Conservation (phyloP, 805 yeast species). For the Suhomyces faveliae region DNA sequence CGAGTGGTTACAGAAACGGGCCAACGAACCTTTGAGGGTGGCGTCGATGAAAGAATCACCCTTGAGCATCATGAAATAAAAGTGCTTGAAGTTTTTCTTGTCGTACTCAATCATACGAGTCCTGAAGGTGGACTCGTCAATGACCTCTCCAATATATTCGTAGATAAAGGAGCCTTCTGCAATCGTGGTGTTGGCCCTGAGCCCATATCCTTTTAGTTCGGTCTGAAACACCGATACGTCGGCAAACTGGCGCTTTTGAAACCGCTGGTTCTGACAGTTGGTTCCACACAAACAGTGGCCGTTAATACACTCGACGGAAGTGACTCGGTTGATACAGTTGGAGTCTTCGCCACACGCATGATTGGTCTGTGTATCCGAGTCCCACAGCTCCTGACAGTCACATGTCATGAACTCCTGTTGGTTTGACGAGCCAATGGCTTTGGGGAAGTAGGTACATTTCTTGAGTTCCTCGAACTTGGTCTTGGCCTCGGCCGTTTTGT, state of each 20-base stretch:
- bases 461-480: slow-evolving; percentile 53
- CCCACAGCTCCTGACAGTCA: slow-evolving; percentile 69
- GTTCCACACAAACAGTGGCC: slow-evolving; percentile 69
- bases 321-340: slow-evolving; percentile 88
- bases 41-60: slow-evolving; percentile 94
- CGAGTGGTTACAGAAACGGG: slow-evolving; percentile 92
- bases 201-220: slow-evolving; percentile 85
- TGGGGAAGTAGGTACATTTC: slow-evolving; percentile 62
- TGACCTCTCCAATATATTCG: slow-evolving; percentile 93
- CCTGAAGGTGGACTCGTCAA: slow-evolving; percentile 75
- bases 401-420: slow-evolving; percentile 87
- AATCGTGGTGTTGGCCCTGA: slow-evolving; percentile 64
- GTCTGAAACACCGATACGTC: slow-evolving; percentile 79
- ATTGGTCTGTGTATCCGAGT: slow-evolving; percentile 34
- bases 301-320: slow-evolving; percentile 87
- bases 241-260: slow-evolving; percentile 75
- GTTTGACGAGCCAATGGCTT: slow-evolving; percentile 64
- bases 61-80: slow-evolving; percentile 94
- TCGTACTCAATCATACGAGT: slow-evolving; percentile 75
- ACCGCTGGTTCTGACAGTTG: slow-evolving; percentile 82
- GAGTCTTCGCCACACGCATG: slow-evolving; percentile 81
- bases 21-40: slow-evolving; percentile 81
- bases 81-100: slow-evolving; percentile 66
- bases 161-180: slow-evolving; percentile 70
- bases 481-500: slow-evolving; percentile 69